Evolutionary conservation across 345 rosid genomes (phyloP).

Genomic region (Arabidopsis arenosa): DNA sequence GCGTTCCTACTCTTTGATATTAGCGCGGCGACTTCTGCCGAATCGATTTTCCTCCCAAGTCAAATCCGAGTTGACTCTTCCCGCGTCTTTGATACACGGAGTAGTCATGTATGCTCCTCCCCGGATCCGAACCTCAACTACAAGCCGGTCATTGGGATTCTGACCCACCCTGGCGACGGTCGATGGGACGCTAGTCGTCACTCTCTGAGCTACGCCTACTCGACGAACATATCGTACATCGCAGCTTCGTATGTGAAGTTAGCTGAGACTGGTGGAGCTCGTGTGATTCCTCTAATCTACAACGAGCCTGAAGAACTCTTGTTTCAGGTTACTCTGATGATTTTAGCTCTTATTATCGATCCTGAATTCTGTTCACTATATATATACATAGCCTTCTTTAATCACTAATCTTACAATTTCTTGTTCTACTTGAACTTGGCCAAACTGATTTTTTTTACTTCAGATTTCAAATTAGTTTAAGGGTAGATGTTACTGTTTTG

Average conservation of each 20-base stretch:
- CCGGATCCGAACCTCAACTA: slow-evolving; percentile 62
- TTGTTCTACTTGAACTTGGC: not conserved
- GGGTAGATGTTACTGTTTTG: slow-evolving; percentile 11
- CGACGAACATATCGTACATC: slow-evolving; percentile 60
- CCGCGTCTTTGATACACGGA: not conserved
- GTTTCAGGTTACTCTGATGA: slow-evolving; percentile 53
- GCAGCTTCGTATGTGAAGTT: slow-evolving; percentile 91
- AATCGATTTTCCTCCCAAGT: slow-evolving; percentile 53
- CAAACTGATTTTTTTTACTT: too few relatives aligned
- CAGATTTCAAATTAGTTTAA: not conserved
- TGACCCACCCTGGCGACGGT: slow-evolving; percentile 91
- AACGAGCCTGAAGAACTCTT: slow-evolving; percentile 72
- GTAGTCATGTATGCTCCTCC: slow-evolving; percentile 48
- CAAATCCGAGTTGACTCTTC: slow-evolving; percentile 37
- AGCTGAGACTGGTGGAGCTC: slow-evolving; percentile 89
- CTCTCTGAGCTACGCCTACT: slow-evolving; percentile 20
- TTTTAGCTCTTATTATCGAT: not conserved
- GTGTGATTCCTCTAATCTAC: slow-evolving; percentile 83
- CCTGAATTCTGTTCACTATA: not conserved
- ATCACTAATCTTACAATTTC: not conserved
- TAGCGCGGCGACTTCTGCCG: not conserved
- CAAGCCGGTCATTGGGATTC: slow-evolving; percentile 79
- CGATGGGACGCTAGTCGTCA: slow-evolving; percentile 4
- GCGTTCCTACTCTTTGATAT: slow-evolving; percentile 6
- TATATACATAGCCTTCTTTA: not conserved